Evolutionary conservation across 163 green algal species (phyloP).

Genomic region (Trebouxiophyceae sp.): DNA sequence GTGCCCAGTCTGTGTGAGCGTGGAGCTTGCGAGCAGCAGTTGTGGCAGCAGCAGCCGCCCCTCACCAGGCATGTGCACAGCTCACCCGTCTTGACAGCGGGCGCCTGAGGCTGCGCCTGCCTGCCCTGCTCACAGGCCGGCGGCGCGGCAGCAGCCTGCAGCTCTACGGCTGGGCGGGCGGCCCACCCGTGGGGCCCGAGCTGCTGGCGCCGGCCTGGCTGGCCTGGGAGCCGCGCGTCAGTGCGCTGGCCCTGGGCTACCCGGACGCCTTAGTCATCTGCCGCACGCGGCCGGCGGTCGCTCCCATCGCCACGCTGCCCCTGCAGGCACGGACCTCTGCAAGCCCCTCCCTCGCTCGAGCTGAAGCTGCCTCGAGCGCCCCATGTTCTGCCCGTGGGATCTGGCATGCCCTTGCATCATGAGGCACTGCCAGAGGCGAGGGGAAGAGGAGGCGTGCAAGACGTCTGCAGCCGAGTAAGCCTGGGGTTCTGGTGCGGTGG

Average conservation of each 20-base stretch:
- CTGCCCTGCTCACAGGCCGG: no score
- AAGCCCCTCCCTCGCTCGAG: not conserved
- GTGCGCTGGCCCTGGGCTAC: conserved; percentile 58
- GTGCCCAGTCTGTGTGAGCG: no score
- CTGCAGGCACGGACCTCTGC: conserved; percentile 20
- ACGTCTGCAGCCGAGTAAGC: no score
- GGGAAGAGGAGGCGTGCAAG: not conserved
- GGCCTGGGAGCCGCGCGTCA: conserved; percentile 64
- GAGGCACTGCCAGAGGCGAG: no score
- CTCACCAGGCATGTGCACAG: not conserved
- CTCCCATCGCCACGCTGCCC: conserved; percentile 49
- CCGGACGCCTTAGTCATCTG: conserved; percentile 32
- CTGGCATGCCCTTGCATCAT: not conserved
- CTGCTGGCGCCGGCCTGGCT: conserved; percentile 57
- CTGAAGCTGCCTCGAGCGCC: no score
- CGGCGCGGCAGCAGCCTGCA: conserved; percentile 23
- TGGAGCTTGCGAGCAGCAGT: not conserved
- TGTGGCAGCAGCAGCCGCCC: not conserved
- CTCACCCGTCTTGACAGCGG: no score
- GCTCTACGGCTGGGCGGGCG: conserved; percentile 39
- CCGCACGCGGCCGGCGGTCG: conserved; percentile 39
- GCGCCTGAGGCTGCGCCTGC: no score
- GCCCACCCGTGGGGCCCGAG: conserved; percentile 36
- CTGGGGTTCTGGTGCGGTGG: no score
- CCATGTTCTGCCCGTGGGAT: no score